These are phyloP conservation scores for Cryphonectria nitschkei DNA, from an alignment of 2,329 filamentous ascomycete genomes.

Conservation along the genomic window DNA sequence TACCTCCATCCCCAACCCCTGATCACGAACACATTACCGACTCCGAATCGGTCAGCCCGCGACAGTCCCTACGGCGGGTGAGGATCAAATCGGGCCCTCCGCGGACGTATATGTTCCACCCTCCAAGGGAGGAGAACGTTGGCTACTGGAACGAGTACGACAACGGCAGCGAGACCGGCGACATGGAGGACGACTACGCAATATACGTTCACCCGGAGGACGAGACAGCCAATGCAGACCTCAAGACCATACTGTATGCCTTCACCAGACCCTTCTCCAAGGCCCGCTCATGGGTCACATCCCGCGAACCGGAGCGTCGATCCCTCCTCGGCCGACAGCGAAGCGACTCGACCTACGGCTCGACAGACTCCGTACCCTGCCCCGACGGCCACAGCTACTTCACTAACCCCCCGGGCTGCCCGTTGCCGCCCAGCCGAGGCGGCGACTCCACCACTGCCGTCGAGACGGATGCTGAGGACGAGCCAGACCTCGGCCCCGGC, in stretches of 20 bases:
- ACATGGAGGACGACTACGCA: conserved; percentile 65
- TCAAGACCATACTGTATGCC: conserved; percentile 61
- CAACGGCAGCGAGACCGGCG: conserved; percentile 70
- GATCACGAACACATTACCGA: conserved; percentile 33
- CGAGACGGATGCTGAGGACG: conserved; percentile 50
- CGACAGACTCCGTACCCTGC: conserved; percentile 31
- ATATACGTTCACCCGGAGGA: conserved; percentile 77
- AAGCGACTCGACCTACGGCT: conserved; percentile 32
- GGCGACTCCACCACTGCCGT: conserved; percentile 28
- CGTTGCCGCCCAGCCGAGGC: conserved; percentile 36
- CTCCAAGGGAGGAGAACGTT: conserved; percentile 34
- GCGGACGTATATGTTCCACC: conserved; percentile 19
- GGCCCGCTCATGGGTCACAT: conserved; percentile 55
- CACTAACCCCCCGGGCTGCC: conserved; percentile 37
- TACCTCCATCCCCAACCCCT: conserved; percentile 45
- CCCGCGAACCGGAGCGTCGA: conserved; percentile 33
- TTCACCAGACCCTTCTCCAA: conserved; percentile 54
- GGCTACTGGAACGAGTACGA: conserved; percentile 90
- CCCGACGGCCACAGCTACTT: conserved; percentile 30
- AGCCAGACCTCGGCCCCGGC: conserved; percentile 35
- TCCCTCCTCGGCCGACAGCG: conserved; percentile 33
- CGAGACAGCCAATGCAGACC: conserved; percentile 62
- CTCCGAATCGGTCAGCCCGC: conserved; percentile 24
- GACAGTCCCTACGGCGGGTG: conserved; percentile 24
- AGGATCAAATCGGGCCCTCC: conserved; percentile 32